Evolutionary conservation across 2,329 filamentous ascomycete genomes (phyloP), one percentile per base, ranked within the genome.

Genomic region (Neonectria coccinea): DNA sequence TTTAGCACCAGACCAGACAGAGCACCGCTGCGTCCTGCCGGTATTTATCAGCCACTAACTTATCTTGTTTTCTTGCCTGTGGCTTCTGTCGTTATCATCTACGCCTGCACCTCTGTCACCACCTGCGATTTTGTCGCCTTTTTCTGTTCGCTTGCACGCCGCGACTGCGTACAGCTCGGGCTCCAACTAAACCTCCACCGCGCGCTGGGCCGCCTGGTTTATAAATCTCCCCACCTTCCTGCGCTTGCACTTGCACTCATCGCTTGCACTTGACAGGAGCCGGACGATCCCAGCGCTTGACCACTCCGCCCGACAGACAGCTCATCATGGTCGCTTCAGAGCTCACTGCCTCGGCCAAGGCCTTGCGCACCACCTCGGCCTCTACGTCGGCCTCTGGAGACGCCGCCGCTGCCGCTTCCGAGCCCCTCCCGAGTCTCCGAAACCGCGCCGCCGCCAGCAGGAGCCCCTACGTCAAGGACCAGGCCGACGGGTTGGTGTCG

Each of bases 401-500:
- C 56, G 56, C 61, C 56, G 50, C 67, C 56, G 50, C 67, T 42
- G 45, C 25, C 44, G 45, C 62, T 47, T 62, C 72, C 45, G 65
- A 64, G 27, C 72, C 72, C 42, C 70, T 68, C 67, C 10, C 67
- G 67, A 51, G 74, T 33, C 63, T 81, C 54, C 74, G 68, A 53
- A 83, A 82, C 67, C 76, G 77, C 39, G 78, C 78, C 36, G 72
- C 68, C 12, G 67, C 74, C 48, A 81, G 79, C 70, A 75, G 75
- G 65, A 89, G 84, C 67, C 84, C 85, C 0, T 89, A 85, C 69
- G 88, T 95, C 47, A 88, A 89, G 61, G 88, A 86, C 53, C 93
- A 97, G 77, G 88, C 89, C 77, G 84, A 91, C 71, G 97, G 97
- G 77, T 89, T 90, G 2, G 94, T 98, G 41, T 89, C 90, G 73